Base-by-base conservation (phyloP, 192 early-diverging fungal species). In the Podila epigama region DNA sequence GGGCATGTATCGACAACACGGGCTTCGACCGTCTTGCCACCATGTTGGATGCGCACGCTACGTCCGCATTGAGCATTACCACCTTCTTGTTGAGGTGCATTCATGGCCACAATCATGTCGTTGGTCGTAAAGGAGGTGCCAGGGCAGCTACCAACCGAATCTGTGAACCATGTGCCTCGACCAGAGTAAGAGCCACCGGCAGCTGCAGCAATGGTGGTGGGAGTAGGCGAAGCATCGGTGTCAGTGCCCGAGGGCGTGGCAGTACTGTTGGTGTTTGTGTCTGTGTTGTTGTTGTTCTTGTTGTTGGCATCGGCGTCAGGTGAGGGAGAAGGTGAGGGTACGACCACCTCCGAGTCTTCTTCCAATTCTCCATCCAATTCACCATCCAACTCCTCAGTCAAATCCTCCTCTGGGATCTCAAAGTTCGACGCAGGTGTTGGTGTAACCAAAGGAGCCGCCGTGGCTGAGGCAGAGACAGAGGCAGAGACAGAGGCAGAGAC, bases 1-100 rank as follows among this genome's bases (percentile, higher is more conserved):
- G 84, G 84, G 66, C 84, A 86, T 10, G 80, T 79, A 60, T 86
- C 84, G 1, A 78, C 81, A 15, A 86, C 80, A 1, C 44, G 80
- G 58, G 66, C 77, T 2, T 36, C 22, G 16, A 64, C 70, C 28
- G 66, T 51, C 55, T 71, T 73, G 28, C 72, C 73, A 5, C 53
- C 56, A 64, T 58, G 37, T 4, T 60, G 63, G 54, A 83, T 80
- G 22, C 33, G 29, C 35, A 82, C 78, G 16, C 59, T 50, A 34
- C 68, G 55, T 40, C 73, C 70, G 67, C 84, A 86, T n/a, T 77
- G 66, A 20, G 69, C 41, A 33, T 61, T 68, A 15, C 11, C 15
- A 32, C 68, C 66, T 37, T 57, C 79, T 66, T 83, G 80, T 28
- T 81, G 75, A 6, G 55, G 59, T 1, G 57, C 68, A 57, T 81